Base-by-base conservation (phyloP, 495 filamentous ascomycete species). In the Talaromyces trachyspermus region DNA sequence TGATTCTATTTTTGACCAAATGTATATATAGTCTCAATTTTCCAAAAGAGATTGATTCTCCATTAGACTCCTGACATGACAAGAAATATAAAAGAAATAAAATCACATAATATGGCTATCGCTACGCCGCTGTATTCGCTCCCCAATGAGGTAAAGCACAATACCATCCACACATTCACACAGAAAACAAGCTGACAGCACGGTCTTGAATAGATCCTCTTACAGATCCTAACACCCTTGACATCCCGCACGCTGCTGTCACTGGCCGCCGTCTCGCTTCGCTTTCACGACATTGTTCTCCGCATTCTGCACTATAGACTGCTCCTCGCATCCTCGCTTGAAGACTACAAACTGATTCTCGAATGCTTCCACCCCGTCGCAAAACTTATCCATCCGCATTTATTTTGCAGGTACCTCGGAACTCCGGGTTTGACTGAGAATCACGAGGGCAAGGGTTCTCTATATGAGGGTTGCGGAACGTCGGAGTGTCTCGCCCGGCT, bases 321-420 rank as follows among this genome's bases (percentile, higher is more conserved):
- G 12, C 61, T 78, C 26, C 53, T 69, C 15, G 77, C 78, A 19
- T 70, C 79, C 3, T 62, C 70, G 7, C 64, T 83, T 12, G 62
- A 74, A 14, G 76, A 80, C 45, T 78, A 83, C 57, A 70, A 77
- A 32, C 62, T 89, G 22, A 79, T 89, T 15, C 74, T 92, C 11
- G 85, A 89, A 69, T 86, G 83, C 66, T 89, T 81, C 56, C 84
- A 84, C 51, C 86, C 86, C 0, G 77, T 69, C 50, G 77, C 75
- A n/a, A 83, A 79, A 58, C 64, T 85, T 23, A 79, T 72, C 10
- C 81, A 82, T 40, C 80, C 85, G 2, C 81, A 80, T 36, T 75
- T 85, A 2, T 81, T 76, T 59, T 88, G 85, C 66, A 73, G 76
- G 38, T 84, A 84, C 52, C 70, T 84, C 5, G 76, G 72, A 33